Evolutionary conservation across 805 yeast species (phyloP).

Genomic region (Komagataella mondaviorum): DNA sequence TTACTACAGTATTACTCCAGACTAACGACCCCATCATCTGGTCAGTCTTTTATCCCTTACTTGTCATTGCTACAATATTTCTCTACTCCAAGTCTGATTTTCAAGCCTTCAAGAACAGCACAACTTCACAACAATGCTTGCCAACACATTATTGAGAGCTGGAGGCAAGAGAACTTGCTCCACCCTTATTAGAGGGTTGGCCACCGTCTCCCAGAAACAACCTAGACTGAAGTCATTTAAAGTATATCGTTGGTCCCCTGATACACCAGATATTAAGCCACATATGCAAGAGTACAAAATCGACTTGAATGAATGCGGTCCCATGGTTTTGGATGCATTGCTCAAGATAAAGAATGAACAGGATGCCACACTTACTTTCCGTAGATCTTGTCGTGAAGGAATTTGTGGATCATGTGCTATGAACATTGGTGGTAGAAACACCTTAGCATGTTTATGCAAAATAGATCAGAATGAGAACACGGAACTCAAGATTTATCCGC

Average conservation of each 20-base stretch:
- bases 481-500: conserved; percentile 82
- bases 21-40: background rate
- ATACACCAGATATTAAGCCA: conserved; percentile 88
- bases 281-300: conserved; percentile 69
- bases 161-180: background rate
- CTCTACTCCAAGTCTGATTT: background rate
- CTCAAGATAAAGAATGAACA: conserved; percentile 93
- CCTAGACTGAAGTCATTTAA: conserved; percentile 72
- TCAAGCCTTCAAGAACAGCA: background rate
- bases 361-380: conserved; percentile 88
- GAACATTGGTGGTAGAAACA: conserved; percentile 97
- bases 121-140: background rate
- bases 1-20: background rate
- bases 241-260: conserved; percentile 97
- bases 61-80: background rate
- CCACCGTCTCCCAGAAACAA: conserved; percentile 38
- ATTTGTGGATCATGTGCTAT: conserved; percentile 99
- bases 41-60: background rate
- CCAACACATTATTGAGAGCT: background rate
- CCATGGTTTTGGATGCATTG: conserved; percentile 94
- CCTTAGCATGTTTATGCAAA: conserved; percentile 92
- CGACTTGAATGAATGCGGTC: conserved; percentile 88
- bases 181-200: conserved; percentile 13
- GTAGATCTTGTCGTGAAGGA: conserved; percentile 99
- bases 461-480: conserved; percentile 70